Evolutionary conservation across 2,329 filamentous ascomycete genomes (phyloP).

Genomic region (Microdochium nivale): DNA sequence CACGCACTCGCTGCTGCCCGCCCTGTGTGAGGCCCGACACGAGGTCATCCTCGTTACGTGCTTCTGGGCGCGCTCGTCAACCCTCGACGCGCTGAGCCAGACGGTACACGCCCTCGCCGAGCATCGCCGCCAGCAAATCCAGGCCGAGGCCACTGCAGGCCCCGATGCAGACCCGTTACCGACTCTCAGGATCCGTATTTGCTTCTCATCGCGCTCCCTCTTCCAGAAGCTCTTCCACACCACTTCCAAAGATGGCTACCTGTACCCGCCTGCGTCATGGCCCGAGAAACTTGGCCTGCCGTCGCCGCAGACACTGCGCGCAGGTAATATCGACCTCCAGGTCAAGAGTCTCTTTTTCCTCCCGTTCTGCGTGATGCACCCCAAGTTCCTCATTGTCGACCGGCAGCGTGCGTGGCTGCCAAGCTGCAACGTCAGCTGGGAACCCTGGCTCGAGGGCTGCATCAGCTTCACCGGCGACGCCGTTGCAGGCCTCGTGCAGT

Average conservation of each 20-base stretch:
- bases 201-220: slow-evolving; percentile 66
- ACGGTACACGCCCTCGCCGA: slow-evolving; percentile 52
- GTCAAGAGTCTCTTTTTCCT: slow-evolving; percentile 74
- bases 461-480: slow-evolving; percentile 56
- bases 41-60: slow-evolving; percentile 74
- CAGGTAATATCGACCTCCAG: slow-evolving; percentile 54
- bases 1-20: slow-evolving; percentile 46
- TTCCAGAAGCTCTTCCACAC: slow-evolving; percentile 71
- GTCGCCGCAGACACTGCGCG: slow-evolving; percentile 34
- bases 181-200: slow-evolving; percentile 56
- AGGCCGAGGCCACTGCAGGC: slow-evolving; percentile 11
- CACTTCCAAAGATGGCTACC: slow-evolving; percentile 49
- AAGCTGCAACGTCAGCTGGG: slow-evolving; percentile 81
- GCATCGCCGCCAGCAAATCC: slow-evolving; percentile 27
- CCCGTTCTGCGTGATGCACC: slow-evolving; percentile 81
- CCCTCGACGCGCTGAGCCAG: slow-evolving; percentile 46
- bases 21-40: slow-evolving; percentile 47
- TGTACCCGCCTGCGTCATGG: slow-evolving; percentile 55
- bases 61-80: slow-evolving; percentile 67
- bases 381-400: slow-evolving; percentile 74
- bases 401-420: slow-evolving; percentile 58
- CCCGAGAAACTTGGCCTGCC: slow-evolving; percentile 54
- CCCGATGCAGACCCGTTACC: slow-evolving; percentile 7
- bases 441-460: slow-evolving; percentile 78
- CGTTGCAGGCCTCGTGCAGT: slow-evolving; percentile 52